Percentiles rank a stretch among this genome's conserved stretches.
Evolutionary conservation across 345 rosid genomes (phyloP).

Genomic region (Syzygium oleosum): DNA sequence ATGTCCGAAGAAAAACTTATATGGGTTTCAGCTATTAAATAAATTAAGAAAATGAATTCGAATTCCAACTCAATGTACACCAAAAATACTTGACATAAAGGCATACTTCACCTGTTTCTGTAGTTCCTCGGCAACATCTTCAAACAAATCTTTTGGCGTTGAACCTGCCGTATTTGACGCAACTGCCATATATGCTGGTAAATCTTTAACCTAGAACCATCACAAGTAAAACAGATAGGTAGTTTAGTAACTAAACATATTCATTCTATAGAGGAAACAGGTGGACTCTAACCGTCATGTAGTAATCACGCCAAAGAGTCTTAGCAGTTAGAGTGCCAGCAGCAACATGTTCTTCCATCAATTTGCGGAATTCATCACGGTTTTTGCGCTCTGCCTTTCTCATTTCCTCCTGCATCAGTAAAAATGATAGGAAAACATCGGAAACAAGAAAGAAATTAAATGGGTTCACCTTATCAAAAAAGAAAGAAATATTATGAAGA

Average conservation of each 20-base stretch:
- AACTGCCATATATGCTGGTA: slow-evolving; percentile 59
- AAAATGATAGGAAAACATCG: slow-evolving; percentile 3
- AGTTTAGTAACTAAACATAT: neutral
- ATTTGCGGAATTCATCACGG: slow-evolving; percentile 87
- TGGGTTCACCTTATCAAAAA: neutral
- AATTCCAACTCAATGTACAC: neutral
- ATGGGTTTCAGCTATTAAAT: neutral
- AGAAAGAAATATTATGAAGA: neutral
- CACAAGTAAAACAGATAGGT: neutral
- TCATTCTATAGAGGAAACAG: neutral
- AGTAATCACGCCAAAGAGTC: slow-evolving; percentile 83
- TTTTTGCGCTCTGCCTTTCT: slow-evolving; percentile 90
- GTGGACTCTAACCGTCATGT: slow-evolving; percentile 40
- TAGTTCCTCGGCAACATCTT: slow-evolving; percentile 80
- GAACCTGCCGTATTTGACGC: slow-evolving; percentile 81
- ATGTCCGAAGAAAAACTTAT: neutral
- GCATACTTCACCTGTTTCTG: slow-evolving; percentile 43
- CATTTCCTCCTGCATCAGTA: slow-evolving; percentile 60
- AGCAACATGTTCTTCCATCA: slow-evolving; percentile 77
- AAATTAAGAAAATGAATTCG: neutral
- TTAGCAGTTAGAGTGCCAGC: slow-evolving; percentile 68
- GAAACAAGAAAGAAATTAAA: neutral
- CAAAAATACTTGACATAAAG: neutral
- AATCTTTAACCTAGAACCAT: slow-evolving; percentile 59
- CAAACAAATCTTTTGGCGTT: slow-evolving; percentile 87